phyloP scores from a whole-genome alignment of 176 grass and related monocot species.

The Carex cristatella region DNA sequence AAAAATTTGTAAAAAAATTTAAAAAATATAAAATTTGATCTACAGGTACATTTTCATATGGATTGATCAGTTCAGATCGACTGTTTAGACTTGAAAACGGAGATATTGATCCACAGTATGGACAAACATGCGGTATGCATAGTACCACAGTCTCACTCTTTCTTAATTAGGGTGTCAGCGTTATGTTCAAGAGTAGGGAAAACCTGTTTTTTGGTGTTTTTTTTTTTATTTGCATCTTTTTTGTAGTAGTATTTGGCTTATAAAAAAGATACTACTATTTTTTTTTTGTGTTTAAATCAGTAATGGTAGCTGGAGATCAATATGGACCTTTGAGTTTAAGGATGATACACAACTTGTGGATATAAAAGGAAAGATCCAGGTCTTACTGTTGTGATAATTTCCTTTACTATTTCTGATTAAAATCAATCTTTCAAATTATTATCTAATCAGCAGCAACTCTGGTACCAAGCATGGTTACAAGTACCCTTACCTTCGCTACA shows the following conservation, averaged over 20 bases:
- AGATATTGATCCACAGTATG: too few relatives aligned
- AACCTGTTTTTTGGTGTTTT: neutral
- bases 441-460: neutral
- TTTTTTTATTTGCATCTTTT: neutral
- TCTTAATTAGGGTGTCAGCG: neutral
- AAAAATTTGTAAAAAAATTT: too few relatives aligned
- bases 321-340: constrained; percentile 80
- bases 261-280: neutral
- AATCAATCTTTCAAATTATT: neutral
- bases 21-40: too few relatives aligned
- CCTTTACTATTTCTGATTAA: constrained; percentile 20
- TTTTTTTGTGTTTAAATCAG: constrained; percentile 34
- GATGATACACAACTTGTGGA: constrained; percentile 63
- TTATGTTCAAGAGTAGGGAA: neutral
- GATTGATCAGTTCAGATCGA: too few relatives aligned
- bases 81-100: too few relatives aligned
- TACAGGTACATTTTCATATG: too few relatives aligned
- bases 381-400: constrained; percentile 33
- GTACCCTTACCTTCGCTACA: neutral
- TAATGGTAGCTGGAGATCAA: constrained; percentile 79
- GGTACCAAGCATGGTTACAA: neutral
- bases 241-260: neutral
- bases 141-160: too few relatives aligned
- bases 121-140: too few relatives aligned
- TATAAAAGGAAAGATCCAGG: constrained; percentile 94